A percentile compares a stretch with the other conserved stretches of the same genome.
Evolutionary conservation across 2,329 filamentous ascomycete genomes (phyloP).

Genomic region (Capronia americana): DNA sequence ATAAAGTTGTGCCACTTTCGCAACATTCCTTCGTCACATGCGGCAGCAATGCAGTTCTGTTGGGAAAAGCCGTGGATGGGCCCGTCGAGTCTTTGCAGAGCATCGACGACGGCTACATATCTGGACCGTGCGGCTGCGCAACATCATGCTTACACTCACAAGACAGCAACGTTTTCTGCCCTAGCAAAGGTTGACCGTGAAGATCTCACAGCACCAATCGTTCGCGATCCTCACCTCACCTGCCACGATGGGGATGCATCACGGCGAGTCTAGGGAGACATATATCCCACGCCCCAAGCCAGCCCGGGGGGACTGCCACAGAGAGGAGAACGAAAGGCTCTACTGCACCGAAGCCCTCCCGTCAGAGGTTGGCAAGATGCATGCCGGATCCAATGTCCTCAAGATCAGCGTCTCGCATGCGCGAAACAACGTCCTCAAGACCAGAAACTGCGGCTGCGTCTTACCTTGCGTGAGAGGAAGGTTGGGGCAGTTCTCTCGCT

Average conservation of each 20-base stretch:
- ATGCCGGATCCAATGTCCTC: not conserved
- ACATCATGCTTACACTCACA: not conserved
- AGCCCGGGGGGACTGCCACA: not conserved
- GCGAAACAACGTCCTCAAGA: slow-evolving; percentile 13
- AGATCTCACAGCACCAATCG: not conserved
- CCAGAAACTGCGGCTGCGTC: slow-evolving; percentile 34
- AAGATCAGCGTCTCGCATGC: not conserved
- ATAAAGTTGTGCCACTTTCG: not conserved
- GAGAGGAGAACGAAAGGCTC: not conserved
- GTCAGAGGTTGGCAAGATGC: too few species aligned
- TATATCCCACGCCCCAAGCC: not conserved
- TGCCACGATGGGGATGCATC: not conserved
- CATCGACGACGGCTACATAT: not conserved
- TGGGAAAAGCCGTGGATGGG: not conserved
- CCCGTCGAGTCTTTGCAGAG: not conserved
- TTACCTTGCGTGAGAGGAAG: slow-evolving; percentile 30
- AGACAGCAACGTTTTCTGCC: not conserved
- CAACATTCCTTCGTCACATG: not conserved
- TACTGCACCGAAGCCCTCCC: not conserved
- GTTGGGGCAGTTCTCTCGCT: slow-evolving; percentile 4
- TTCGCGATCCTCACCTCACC: not conserved
- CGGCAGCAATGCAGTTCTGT: not conserved
- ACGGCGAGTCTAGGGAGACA: not conserved
- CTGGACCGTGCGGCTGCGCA: not conserved
- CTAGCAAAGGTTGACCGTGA: not conserved